These are phyloP conservation scores for Jacaranda copaia DNA, from an alignment of 257 asterid species.

Conservation along the genomic window DNA sequence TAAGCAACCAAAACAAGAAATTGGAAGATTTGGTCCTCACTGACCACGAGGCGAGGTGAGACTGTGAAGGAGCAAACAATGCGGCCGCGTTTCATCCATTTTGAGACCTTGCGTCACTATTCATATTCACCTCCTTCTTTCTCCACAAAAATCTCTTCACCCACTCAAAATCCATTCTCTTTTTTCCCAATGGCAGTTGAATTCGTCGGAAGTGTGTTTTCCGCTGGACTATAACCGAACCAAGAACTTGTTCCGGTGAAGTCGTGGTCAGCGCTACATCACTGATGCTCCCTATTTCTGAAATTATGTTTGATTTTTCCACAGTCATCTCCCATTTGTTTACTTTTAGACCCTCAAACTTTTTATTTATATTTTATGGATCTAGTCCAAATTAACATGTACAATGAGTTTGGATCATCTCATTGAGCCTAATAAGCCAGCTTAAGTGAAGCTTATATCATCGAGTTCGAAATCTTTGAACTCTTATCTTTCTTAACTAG, in stretches of 20 bases:
- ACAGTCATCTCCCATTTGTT: slow-evolving; percentile 6
- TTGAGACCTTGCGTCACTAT: slow-evolving; percentile 68
- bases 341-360: not conserved
- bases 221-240: not conserved
- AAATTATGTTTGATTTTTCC: not conserved
- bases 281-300: not conserved
- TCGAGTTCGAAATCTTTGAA: too few species aligned
- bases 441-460: too few species aligned
- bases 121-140: slow-evolving; percentile 54
- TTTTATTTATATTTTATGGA: not conserved
- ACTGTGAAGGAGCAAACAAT: slow-evolving; percentile 70
- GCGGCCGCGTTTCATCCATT: slow-evolving; percentile 72
- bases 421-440: too few species aligned
- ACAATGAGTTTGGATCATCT: too few species aligned
- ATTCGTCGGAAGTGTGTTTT: not conserved
- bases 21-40: not conserved
- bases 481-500: too few species aligned
- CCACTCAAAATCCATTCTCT: slow-evolving; percentile 59
- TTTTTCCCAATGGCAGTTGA: not conserved
- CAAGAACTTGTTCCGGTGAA: not conserved
- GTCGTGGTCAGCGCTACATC: not conserved
- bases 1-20: not conserved
- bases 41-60: slow-evolving; percentile 77
- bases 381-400: not conserved
- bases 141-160: slow-evolving; percentile 61